Conservation (phyloP, 2,329 filamentous ascomycete genomes). For the Exophiala dermatitidis region DNA sequence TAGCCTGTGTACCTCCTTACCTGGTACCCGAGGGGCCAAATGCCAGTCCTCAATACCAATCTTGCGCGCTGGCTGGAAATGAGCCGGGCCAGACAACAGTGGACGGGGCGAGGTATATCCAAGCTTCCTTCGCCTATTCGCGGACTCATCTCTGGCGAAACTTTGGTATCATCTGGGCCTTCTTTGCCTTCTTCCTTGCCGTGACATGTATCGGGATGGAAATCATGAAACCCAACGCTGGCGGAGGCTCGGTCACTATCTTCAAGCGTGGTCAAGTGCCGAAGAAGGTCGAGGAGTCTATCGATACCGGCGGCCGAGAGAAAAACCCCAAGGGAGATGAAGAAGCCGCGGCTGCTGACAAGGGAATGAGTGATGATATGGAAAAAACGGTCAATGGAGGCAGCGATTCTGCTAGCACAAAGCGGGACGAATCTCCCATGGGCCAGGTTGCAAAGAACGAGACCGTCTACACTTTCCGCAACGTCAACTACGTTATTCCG, state of each 20-base stretch:
- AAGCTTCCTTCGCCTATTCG: conserved; percentile 48
- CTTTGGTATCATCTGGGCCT: conserved; percentile 68
- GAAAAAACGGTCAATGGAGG: conserved; percentile 28
- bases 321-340: conserved; percentile 46
- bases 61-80: conserved; percentile 54
- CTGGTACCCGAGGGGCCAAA: conserved; percentile 50
- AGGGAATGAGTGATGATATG: background rate
- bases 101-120: conserved; percentile 50
- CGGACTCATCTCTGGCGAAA: conserved; percentile 60
- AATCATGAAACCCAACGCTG: conserved; percentile 67
- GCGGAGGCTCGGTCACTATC: conserved; percentile 71
- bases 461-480: conserved; percentile 76
- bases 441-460: conserved; percentile 56
- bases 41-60: conserved; percentile 46
- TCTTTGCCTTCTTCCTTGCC: conserved; percentile 68
- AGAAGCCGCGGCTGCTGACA: conserved; percentile 20
- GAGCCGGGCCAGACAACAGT: conserved; percentile 48
- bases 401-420: conserved; percentile 29
- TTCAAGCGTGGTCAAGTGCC: conserved; percentile 63
- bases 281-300: conserved; percentile 49
- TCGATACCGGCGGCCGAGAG: conserved; percentile 45
- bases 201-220: conserved; percentile 75
- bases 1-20: conserved; percentile 49
- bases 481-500: conserved; percentile 64
- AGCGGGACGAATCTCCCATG: conserved; percentile 26